Evolutionary conservation across 2,329 filamentous ascomycete species (phyloP).

Genomic region (Aspergillus ochraceoroseus): DNA sequence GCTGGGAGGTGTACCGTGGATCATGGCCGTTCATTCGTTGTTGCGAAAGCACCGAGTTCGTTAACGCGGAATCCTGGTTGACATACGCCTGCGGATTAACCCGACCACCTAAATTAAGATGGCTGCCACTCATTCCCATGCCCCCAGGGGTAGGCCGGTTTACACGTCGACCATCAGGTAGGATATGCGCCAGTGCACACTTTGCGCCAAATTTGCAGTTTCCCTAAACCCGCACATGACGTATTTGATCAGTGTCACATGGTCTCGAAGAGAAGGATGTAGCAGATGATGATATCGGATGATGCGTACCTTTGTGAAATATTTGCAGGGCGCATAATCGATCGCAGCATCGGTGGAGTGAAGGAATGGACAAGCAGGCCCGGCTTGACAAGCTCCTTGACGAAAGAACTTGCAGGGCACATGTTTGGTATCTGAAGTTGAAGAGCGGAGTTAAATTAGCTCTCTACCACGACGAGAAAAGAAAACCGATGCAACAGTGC

Average conservation of each 20-base stretch:
- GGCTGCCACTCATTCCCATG: constrained; percentile 49
- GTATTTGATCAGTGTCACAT: constrained; percentile 22
- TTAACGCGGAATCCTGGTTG: constrained; percentile 65
- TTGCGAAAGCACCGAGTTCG: constrained; percentile 63
- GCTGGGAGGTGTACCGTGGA: constrained; percentile 40
- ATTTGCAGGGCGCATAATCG: constrained; percentile 90
- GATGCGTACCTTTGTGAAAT: constrained; percentile 81
- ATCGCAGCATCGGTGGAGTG: constrained; percentile 81
- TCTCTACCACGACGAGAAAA: neutral
- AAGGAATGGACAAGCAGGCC: constrained; percentile 91
- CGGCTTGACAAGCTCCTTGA: constrained; percentile 92
- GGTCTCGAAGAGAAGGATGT: neutral
- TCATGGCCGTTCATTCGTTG: constrained; percentile 54
- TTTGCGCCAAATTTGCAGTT: constrained; percentile 99
- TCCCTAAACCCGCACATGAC: constrained; percentile 54
- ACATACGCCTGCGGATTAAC: constrained; percentile 61
- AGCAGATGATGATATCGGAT: neutral
- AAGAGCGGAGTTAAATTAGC: neutral
- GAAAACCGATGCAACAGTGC: neutral
- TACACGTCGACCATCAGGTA: constrained; percentile 86
- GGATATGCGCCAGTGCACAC: constrained; percentile 92
- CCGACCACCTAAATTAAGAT: constrained; percentile 62
- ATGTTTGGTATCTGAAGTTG: constrained; percentile 74
- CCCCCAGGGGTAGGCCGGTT: constrained; percentile 59
- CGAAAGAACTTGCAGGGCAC: constrained; percentile 99